phyloP scores from a whole-genome alignment of 192 early-diverging fungal genomes.

The Obelidium mucronatum region DNA sequence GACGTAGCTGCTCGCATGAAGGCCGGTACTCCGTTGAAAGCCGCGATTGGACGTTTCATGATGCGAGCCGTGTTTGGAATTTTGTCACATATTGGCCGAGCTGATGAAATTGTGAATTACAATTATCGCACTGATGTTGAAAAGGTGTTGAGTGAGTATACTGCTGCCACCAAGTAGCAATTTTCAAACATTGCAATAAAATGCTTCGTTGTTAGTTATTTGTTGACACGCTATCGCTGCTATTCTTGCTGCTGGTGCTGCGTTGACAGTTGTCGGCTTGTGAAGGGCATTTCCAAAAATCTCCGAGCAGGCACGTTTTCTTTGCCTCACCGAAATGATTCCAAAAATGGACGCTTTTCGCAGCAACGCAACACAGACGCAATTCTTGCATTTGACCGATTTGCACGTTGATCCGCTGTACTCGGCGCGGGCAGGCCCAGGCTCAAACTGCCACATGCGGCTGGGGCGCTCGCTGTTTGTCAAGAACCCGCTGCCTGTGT shows the following conservation, averaged over 20 bases:
- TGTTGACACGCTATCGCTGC: too few species aligned
- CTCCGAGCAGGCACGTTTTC: too few species aligned
- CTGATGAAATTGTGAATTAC: background rate
- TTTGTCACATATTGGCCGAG: background rate
- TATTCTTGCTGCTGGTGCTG: too few species aligned
- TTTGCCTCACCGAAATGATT: too few species aligned
- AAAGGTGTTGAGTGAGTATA: background rate
- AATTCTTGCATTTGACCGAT: constrained; percentile 42
- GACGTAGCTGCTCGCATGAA: background rate
- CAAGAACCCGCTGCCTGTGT: background rate
- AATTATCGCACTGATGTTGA: background rate
- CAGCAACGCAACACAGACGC: too few species aligned
- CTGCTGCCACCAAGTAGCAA: too few species aligned
- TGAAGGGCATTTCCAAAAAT: too few species aligned
- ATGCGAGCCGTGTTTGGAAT: constrained; percentile 4
- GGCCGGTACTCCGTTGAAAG: background rate
- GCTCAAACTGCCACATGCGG: constrained; percentile 17
- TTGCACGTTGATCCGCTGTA: constrained; percentile 37
- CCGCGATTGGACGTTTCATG: background rate
- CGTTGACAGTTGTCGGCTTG: too few species aligned
- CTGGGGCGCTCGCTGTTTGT: background rate
- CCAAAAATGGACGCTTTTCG: too few species aligned
- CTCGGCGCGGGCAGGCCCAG: background rate
- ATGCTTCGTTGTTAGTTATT: too few species aligned
- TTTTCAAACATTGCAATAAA: too few species aligned